Percentiles rank a stretch among this genome's conserved stretches.
phyloP scores from a whole-genome alignment of 1,284 basidiomycete genomes.

The Entoloma clypeatum region DNA sequence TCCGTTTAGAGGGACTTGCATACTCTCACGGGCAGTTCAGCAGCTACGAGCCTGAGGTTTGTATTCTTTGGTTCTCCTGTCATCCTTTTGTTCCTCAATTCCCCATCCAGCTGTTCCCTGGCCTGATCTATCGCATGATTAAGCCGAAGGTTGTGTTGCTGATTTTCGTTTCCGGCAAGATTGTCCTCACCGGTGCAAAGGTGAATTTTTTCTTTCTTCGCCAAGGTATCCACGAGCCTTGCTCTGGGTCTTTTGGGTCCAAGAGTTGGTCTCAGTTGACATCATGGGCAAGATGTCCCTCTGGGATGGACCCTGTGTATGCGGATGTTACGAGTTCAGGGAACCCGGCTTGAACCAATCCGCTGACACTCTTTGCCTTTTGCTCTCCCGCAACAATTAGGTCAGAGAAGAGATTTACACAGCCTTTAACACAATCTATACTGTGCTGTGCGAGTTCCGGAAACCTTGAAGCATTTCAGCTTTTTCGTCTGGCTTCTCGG shows the following conservation, averaged over 20 bases:
- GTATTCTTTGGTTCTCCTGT: slow-evolving; percentile 25
- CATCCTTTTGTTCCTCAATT: slow-evolving; percentile 7
- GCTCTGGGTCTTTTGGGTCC: slow-evolving; percentile 6
- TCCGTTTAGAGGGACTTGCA: slow-evolving; percentile 95
- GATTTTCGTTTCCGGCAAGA: slow-evolving; percentile 99
- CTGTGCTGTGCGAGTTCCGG: slow-evolving; percentile 87
- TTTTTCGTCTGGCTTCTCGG: too few relatives aligned
- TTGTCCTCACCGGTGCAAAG: slow-evolving; percentile 98
- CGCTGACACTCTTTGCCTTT: slow-evolving; percentile 39
- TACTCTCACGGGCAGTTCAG: slow-evolving; percentile 99
- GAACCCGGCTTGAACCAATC: slow-evolving; percentile 36
- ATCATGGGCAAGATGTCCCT: slow-evolving; percentile 10
- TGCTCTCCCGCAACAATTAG: slow-evolving; percentile 42
- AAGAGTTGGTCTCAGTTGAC: slow-evolving; percentile 6
- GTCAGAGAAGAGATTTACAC: slow-evolving; percentile 99
- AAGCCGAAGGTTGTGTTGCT: slow-evolving; percentile 99
- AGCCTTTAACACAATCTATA: slow-evolving; percentile 99
- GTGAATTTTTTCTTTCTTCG: slow-evolving; percentile 44
- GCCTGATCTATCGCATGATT: slow-evolving; percentile 99
- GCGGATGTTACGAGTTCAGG: slow-evolving; percentile 27
- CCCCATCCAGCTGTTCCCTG: slow-evolving; percentile 85
- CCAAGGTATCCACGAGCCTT: slow-evolving; percentile 11
- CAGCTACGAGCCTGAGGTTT: slow-evolving; percentile 94
- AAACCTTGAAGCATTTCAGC: slow-evolving; percentile 45
- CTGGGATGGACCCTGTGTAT: slow-evolving; percentile 14